Evolutionary conservation across 2,329 filamentous ascomycete genomes (phyloP).

Genomic region (Fusarium solani-melongenae): DNA sequence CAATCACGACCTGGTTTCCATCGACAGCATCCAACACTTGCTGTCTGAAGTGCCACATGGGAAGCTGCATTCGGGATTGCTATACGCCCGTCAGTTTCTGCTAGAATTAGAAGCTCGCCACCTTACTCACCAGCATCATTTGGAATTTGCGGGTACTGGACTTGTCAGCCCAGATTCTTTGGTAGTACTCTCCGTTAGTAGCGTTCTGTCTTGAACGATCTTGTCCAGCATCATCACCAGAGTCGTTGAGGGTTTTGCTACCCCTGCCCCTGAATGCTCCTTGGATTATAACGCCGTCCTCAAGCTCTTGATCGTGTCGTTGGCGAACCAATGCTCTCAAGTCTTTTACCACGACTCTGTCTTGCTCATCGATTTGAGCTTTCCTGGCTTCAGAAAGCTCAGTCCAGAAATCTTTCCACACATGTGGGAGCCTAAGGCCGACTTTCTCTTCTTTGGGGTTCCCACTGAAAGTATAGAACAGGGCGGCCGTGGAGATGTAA

Average conservation of each 20-base stretch:
- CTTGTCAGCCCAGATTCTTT: constrained; percentile 70
- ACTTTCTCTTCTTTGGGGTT: constrained; percentile 88
- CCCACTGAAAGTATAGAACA: constrained; percentile 85
- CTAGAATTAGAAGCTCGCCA: background rate
- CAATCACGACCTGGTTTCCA: constrained; percentile 85
- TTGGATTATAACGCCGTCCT: constrained; percentile 80
- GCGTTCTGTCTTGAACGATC: constrained; percentile 56
- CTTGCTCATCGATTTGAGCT: constrained; percentile 73
- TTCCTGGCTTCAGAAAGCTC: constrained; percentile 81
- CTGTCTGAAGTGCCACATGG: constrained; percentile 87
- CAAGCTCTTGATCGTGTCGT: constrained; percentile 74
- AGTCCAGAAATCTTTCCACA: constrained; percentile 87
- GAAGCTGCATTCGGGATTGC: constrained; percentile 79
- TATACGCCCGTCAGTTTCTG: constrained; percentile 37
- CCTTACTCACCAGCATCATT: constrained; percentile 74
- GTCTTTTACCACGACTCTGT: constrained; percentile 75
- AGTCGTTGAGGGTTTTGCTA: constrained; percentile 59
- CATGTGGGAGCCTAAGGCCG: constrained; percentile 78
- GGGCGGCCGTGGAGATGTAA: constrained; percentile 81
- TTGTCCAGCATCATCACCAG: constrained; percentile 58
- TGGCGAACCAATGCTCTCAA: constrained; percentile 77
- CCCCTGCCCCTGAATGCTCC: constrained; percentile 77
- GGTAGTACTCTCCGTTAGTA: constrained; percentile 61
- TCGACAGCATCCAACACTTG: constrained; percentile 83
- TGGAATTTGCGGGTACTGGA: constrained; percentile 72